Conservation (phyloP, 1,284 basidiomycete genomes). For the Papiliotrema fonsecae region DNA sequence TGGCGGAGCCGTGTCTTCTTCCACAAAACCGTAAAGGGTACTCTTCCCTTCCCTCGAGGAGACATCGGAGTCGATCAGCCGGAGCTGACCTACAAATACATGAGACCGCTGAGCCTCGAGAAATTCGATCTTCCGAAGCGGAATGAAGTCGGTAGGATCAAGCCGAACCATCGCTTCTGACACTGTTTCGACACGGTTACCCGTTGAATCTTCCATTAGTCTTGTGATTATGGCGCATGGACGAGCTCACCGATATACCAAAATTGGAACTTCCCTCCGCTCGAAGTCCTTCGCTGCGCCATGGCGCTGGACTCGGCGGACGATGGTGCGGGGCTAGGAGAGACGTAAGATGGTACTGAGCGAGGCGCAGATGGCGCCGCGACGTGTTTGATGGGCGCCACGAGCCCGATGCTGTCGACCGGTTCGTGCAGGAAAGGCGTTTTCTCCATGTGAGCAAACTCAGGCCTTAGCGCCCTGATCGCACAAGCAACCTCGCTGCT, state of each 20-base stretch:
- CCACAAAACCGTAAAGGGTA: slow-evolving; percentile 37
- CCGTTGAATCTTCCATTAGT: slow-evolving; percentile 19
- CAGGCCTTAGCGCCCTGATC: slow-evolving; percentile 29
- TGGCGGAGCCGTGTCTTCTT: slow-evolving; percentile 39
- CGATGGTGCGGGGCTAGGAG: too few relatives aligned
- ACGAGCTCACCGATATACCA: slow-evolving; percentile 43
- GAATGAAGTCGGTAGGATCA: slow-evolving; percentile 33
- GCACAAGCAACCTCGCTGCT: slow-evolving; percentile 34
- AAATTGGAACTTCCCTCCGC: slow-evolving; percentile 31
- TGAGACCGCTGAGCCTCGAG: slow-evolving; percentile 24
- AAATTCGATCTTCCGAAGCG: slow-evolving; percentile 41
- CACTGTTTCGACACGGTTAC: slow-evolving; percentile 20
- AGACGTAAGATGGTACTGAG: background rate
- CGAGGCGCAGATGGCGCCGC: background rate
- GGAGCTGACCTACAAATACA: slow-evolving; percentile 30
- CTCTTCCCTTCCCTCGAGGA: slow-evolving; percentile 5
- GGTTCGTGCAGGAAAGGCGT: slow-evolving; percentile 21
- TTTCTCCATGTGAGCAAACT: slow-evolving; percentile 25
- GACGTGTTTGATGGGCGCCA: background rate
- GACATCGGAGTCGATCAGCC: slow-evolving; percentile 21
- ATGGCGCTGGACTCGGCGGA: background rate
- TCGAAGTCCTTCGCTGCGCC: background rate
- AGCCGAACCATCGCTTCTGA: slow-evolving; percentile 29
- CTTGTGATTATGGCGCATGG: background rate
- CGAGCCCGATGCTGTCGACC: background rate